Percentiles rank a stretch among this genome's conserved stretches.
phyloP scores from a whole-genome alignment of 768 basidiomycete species.

The Tulasnella sp. region DNA sequence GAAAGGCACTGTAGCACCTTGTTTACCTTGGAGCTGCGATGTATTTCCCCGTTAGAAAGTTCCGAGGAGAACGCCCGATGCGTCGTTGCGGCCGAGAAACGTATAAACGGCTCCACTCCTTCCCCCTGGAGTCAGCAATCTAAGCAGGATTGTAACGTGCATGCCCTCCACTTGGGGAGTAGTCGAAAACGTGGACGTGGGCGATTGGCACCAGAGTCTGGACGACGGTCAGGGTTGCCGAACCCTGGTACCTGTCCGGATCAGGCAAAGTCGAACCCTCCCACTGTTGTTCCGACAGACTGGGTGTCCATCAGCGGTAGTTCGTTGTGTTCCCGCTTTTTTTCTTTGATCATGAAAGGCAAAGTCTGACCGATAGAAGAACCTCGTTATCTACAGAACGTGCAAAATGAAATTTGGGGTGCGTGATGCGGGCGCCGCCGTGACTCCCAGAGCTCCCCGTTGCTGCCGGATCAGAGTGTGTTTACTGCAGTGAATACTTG shows the following conservation, averaged over 20 bases:
- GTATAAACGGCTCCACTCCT: background rate
- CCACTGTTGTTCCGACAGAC: background rate
- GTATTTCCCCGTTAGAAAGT: background rate
- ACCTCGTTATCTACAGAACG: background rate
- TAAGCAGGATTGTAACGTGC: background rate
- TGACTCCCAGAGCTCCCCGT: background rate
- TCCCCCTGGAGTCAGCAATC: background rate
- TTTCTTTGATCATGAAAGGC: background rate
- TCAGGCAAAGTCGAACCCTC: background rate
- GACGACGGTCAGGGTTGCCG: background rate
- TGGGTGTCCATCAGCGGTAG: background rate
- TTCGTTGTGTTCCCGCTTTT: background rate
- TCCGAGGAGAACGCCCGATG: background rate
- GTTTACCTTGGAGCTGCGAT: background rate
- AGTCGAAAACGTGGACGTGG: constrained; percentile 1
- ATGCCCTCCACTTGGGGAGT: background rate
- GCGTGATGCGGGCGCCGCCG: background rate
- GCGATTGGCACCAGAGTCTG: constrained; percentile 1
- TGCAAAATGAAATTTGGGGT: background rate
- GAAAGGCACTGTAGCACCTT: background rate
- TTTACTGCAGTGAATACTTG: background rate
- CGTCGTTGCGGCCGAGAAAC: background rate
- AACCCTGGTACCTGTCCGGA: background rate
- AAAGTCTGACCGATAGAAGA: background rate
- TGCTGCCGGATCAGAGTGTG: background rate